Conservation (phyloP, 2,329 filamentous ascomycete species). For the Diplodia seriata region DNA sequence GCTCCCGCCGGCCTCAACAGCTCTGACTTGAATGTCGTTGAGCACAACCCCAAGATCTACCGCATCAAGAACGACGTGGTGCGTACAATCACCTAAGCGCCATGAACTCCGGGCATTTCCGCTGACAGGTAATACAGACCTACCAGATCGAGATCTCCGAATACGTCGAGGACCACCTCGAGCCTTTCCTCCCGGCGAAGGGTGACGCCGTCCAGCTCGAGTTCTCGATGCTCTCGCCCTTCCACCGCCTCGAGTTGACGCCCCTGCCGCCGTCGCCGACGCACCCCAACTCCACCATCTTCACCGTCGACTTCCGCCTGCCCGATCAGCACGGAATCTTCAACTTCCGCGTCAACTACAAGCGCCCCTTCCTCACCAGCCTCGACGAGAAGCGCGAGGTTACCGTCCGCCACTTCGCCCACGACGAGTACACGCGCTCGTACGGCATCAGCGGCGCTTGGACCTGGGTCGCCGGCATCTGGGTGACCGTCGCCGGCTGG, state of each 20-base stretch:
- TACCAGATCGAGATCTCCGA: conserved; percentile 91
- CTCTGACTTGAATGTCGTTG: conserved; percentile 48
- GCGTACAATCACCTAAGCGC: conserved; percentile 56
- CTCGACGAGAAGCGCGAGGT: conserved; percentile 95
- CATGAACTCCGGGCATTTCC: background rate
- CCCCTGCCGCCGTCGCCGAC: conserved; percentile 60
- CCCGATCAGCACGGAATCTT: conserved; percentile 99
- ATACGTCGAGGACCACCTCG: conserved; percentile 76
- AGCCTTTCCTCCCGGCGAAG: conserved; percentile 73
- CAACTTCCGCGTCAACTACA: conserved; percentile 97
- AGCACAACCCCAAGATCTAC: conserved; percentile 84
- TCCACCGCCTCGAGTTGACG: conserved; percentile 81
- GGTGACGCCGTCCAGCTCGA: conserved; percentile 87
- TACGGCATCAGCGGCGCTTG: conserved; percentile 89
- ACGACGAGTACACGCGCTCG: conserved; percentile 94
- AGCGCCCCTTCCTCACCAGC: conserved; percentile 87
- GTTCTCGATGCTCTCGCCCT: conserved; percentile 98
- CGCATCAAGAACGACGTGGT: conserved; percentile 96
- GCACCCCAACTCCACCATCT: conserved; percentile 71
- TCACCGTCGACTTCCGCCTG: conserved; percentile 75
- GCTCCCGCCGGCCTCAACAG: conserved; percentile 46
- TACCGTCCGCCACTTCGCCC: conserved; percentile 93
- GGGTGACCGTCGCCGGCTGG: conserved; percentile 83
- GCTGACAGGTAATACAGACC: conserved; percentile 61
- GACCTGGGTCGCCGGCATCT: conserved; percentile 92